A percentile compares a stretch with the other conserved stretches of the same genome.
Evolutionary conservation across 805 yeast species (phyloP).

Genomic region (Peterozyma toletana): DNA sequence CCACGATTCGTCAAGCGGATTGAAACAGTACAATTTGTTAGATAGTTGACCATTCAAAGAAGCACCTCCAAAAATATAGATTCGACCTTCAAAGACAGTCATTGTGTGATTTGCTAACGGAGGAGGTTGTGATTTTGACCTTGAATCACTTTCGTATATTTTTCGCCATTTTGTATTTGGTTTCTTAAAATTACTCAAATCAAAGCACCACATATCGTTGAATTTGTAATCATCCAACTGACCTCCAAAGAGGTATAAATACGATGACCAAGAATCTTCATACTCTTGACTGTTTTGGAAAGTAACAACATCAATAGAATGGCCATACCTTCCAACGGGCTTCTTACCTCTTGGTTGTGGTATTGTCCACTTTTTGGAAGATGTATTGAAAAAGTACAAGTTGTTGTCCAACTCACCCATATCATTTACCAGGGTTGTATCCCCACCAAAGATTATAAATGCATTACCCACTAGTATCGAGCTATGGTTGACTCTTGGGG

Average conservation of each 20-base stretch:
- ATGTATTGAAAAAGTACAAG: conserved; percentile 77
- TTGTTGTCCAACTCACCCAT: conserved; percentile 81
- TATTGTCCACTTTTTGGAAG: conserved; percentile 70
- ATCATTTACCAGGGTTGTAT: conserved; percentile 73
- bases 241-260: conserved; percentile 87
- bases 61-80: conserved; percentile 91
- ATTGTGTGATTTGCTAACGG: conserved; percentile 89
- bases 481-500: conserved; percentile 96
- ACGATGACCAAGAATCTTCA: conserved; percentile 29
- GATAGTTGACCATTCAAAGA: conserved; percentile 59
- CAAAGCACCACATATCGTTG: conserved; percentile 81
- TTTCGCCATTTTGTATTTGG: conserved; percentile 82
- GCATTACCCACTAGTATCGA: conserved; percentile 91
- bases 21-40: conserved; percentile 76
- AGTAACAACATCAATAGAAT: conserved; percentile 73
- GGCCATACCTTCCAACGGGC: conserved; percentile 94
- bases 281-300: conserved; percentile 35
- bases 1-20: conserved; percentile 68
- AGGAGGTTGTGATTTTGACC: conserved; percentile 43
- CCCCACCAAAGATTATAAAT: conserved; percentile 93
- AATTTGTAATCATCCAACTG: conserved; percentile 77
- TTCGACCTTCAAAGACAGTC: conserved; percentile 68
- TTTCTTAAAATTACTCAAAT: conserved; percentile 76
- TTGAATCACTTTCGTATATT: conserved; percentile 43
- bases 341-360: conserved; percentile 68